Evolutionary conservation across 2,329 filamentous ascomycete genomes (phyloP).

Genomic region (Epichloe glyceriae): DNA sequence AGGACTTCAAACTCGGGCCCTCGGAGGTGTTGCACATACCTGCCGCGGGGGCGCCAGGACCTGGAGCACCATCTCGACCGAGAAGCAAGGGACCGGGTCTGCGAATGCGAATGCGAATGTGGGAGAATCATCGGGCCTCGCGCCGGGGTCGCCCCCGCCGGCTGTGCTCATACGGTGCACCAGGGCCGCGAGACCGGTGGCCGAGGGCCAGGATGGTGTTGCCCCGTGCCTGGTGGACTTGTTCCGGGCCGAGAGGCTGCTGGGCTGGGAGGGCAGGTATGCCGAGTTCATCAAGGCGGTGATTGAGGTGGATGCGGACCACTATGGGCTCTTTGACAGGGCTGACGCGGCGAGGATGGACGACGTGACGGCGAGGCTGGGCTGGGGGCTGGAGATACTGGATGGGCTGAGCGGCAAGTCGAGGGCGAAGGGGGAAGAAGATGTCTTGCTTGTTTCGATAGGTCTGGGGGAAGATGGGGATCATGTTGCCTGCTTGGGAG

Average conservation of each 20-base stretch:
- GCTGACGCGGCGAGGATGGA: slow-evolving; percentile 3
- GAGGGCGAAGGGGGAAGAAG: not conserved
- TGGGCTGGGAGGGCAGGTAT: slow-evolving; percentile 17
- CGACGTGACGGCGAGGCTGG: slow-evolving; percentile 7
- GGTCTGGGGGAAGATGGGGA: not conserved
- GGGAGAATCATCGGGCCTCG: not conserved
- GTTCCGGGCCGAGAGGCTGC: slow-evolving; percentile 13
- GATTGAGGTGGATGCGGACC: slow-evolving; percentile 15
- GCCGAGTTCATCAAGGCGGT: slow-evolving; percentile 17
- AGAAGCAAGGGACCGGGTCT: not conserved
- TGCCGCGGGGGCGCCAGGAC: slow-evolving; percentile 3
- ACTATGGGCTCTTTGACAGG: slow-evolving; percentile 16
- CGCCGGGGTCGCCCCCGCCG: slow-evolving; percentile 11
- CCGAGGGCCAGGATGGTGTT: not conserved
- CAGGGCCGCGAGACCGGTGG: not conserved
- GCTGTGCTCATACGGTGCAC: slow-evolving; percentile 14
- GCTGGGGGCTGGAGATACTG: slow-evolving; percentile 6
- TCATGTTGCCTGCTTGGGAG: no score
- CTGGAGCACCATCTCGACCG: slow-evolving; percentile 8
- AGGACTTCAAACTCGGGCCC: slow-evolving; percentile 8
- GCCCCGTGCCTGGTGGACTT: slow-evolving; percentile 14
- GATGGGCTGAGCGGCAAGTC: not conserved
- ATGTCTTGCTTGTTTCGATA: not conserved
- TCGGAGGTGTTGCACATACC: slow-evolving; percentile 12
- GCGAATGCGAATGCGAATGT: not conserved